Evolutionary conservation across 129 eudicot genomes (phyloP).

Genomic region (Saposhnikovia divaricata): DNA sequence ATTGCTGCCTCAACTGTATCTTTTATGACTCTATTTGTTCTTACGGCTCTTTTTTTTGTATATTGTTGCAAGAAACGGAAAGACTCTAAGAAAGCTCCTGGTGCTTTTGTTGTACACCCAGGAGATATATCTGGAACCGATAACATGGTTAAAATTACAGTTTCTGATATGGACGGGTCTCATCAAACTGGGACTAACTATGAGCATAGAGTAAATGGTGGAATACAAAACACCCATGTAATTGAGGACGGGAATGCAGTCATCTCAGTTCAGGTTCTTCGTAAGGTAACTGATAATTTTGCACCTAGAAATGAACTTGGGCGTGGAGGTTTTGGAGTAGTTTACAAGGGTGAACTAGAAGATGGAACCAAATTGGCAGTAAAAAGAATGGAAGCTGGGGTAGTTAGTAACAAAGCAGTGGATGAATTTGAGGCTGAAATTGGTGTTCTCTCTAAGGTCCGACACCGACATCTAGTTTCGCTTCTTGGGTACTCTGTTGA

Average conservation of each 20-base stretch:
- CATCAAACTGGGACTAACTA: slow-evolving; percentile 14
- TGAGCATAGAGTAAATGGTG: slow-evolving; percentile 1
- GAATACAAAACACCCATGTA: slow-evolving; percentile 23
- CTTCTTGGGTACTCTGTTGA: slow-evolving; percentile 59
- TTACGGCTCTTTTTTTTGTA: slow-evolving; percentile 8
- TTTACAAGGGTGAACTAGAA: slow-evolving; percentile 60
- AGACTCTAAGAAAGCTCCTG: slow-evolving; percentile 4
- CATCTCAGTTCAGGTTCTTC: slow-evolving; percentile 52
- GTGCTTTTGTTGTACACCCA: slow-evolving; percentile 39
- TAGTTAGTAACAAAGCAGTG: slow-evolving; percentile 50
- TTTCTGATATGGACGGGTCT: slow-evolving; percentile 22
- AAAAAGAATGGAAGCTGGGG: slow-evolving; percentile 60
- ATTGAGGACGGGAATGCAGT: slow-evolving; percentile 40
- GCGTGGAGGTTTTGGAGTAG: slow-evolving; percentile 76
- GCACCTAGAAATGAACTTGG: slow-evolving; percentile 56
- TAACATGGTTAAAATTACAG: slow-evolving; percentile 41
- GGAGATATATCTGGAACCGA: slow-evolving; percentile 34
- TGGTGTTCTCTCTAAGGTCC: slow-evolving; percentile 60
- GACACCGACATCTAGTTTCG: slow-evolving; percentile 63
- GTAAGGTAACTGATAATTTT: slow-evolving; percentile 53
- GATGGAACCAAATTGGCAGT: slow-evolving; percentile 70
- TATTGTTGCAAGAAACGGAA: slow-evolving; percentile 15
- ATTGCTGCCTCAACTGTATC: slow-evolving; percentile 17
- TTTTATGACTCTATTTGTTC: slow-evolving; percentile 8
- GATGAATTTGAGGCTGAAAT: slow-evolving; percentile 76